Conservation (phyloP, 768 basidiomycete species). For the Kwoniella dejecticola region DNA sequence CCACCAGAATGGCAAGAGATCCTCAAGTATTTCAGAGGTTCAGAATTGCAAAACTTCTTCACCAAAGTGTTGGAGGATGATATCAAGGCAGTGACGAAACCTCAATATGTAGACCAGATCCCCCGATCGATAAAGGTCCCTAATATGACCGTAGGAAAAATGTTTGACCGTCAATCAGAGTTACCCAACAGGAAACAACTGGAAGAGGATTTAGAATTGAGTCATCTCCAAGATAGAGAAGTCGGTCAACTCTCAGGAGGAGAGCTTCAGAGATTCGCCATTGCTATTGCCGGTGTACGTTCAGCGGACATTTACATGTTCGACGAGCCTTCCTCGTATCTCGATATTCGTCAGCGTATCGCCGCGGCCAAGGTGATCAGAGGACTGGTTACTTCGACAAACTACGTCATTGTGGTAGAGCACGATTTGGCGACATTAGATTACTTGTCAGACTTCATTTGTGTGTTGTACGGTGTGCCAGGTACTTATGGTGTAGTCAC, state of each 20-base stretch:
- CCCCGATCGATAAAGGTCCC: slow-evolving; percentile 89
- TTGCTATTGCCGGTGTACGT: slow-evolving; percentile 95
- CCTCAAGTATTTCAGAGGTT: slow-evolving; percentile 95
- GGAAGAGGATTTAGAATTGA: slow-evolving; percentile 82
- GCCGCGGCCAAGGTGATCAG: slow-evolving; percentile 95
- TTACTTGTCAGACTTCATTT: slow-evolving; percentile 97
- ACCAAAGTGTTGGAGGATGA: slow-evolving; percentile 99
- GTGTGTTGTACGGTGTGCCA: slow-evolving; percentile 84
- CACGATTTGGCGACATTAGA: slow-evolving; percentile 98
- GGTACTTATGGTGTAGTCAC: slow-evolving; percentile 75
- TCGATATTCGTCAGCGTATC: slow-evolving; percentile 93
- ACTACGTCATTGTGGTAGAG: slow-evolving; percentile 96
- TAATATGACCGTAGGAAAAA: slow-evolving; percentile 76
- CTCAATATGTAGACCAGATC: slow-evolving; percentile 99
- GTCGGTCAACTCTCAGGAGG: slow-evolving; percentile 87
- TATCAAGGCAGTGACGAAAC: slow-evolving; percentile 97
- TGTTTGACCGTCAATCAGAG: slow-evolving; percentile 91
- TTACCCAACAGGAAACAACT: slow-evolving; percentile 74
- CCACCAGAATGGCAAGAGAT: slow-evolving; percentile 99
- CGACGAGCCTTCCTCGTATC: slow-evolving; percentile 94
- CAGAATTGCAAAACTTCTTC: slow-evolving; percentile 98
- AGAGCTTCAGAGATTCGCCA: slow-evolving; percentile 96
- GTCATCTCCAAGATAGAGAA: slow-evolving; percentile 80
- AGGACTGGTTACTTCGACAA: slow-evolving; percentile 72
- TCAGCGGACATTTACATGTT: slow-evolving; percentile 73